These are phyloP conservation scores for Neoboletus subvelutipes DNA, from an alignment of 768 basidiomycete species.

Conservation along the genomic window DNA sequence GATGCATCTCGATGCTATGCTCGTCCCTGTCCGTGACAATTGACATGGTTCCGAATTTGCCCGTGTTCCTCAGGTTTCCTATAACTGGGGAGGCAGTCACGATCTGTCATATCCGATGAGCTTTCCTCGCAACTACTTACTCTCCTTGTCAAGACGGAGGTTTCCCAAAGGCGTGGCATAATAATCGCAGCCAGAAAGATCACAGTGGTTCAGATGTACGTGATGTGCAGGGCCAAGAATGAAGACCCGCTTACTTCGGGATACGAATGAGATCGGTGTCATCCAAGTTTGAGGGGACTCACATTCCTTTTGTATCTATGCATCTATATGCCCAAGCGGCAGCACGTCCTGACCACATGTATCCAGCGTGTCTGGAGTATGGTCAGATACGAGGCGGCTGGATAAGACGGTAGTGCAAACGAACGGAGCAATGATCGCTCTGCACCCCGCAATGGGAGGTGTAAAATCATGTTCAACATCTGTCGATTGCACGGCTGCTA, in stretches of 20 bases:
- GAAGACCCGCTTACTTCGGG: constrained; percentile 81
- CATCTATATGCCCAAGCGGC: constrained; percentile 97
- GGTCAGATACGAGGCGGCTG: constrained; percentile 7
- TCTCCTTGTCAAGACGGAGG: constrained; percentile 73
- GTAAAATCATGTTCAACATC: constrained; percentile 47
- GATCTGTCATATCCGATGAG: not conserved
- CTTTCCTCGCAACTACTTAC: constrained; percentile 45
- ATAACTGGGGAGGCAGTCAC: constrained; percentile 17
- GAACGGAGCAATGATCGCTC: constrained; percentile 95
- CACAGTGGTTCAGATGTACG: constrained; percentile 82
- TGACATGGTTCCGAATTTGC: constrained; percentile 66
- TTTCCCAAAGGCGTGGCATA: constrained; percentile 88
- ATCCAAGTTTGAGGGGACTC: constrained; percentile 28
- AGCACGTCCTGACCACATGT: constrained; percentile 88
- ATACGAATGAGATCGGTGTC: constrained; percentile 6
- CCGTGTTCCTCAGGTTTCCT: constrained; percentile 12
- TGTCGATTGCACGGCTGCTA: constrained; percentile 54
- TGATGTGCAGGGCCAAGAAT: constrained; percentile 97
- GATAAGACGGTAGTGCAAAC: constrained; percentile 30
- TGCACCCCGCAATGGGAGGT: constrained; percentile 68
- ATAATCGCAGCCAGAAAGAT: constrained; percentile 70
- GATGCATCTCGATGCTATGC: constrained; percentile 97
- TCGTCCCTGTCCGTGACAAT: constrained; percentile 82
- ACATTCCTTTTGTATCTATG: constrained; percentile 84
- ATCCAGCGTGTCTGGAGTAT: constrained; percentile 83